Conservation (phyloP, 1,284 basidiomycete genomes). For the Mycosarcoma mackinlayi region DNA sequence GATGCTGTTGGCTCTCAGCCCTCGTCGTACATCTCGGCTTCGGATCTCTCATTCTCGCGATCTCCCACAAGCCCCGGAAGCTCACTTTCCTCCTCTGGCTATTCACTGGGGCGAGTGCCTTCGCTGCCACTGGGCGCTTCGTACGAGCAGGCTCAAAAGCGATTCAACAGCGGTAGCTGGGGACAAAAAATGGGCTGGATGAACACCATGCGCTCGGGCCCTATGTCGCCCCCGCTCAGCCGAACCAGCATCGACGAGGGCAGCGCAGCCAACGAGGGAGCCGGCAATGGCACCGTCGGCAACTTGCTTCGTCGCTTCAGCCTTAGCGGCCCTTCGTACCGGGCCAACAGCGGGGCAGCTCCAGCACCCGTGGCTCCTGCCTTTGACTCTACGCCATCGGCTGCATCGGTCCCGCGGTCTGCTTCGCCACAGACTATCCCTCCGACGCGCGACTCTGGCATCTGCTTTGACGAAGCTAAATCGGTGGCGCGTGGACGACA, state of each 20-base stretch:
- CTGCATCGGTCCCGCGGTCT: constrained; percentile 33
- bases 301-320: constrained; percentile 54
- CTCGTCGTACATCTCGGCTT: constrained; percentile 40
- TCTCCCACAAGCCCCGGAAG: constrained; percentile 35
- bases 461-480: constrained; percentile 23
- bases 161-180: constrained; percentile 55
- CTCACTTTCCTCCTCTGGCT: constrained; percentile 38
- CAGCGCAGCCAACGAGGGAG: constrained; percentile 16
- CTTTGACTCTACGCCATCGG: constrained; percentile 17
- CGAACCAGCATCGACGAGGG: constrained; percentile 41
- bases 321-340: constrained; percentile 46
- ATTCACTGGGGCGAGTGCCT: constrained; percentile 48
- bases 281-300: constrained; percentile 39
- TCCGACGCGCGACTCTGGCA: constrained; percentile 31
- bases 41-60: constrained; percentile 40
- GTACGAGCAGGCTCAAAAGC: constrained; percentile 56
- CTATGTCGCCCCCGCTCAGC: constrained; percentile 39
- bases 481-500: constrained; percentile 37
- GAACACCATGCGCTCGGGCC: constrained; percentile 40
- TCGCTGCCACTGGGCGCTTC: constrained; percentile 46
- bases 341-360: constrained; percentile 5
- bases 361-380: constrained; percentile 21
- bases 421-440: constrained; percentile 37
- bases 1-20: constrained; percentile 28
- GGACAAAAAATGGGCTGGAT: constrained; percentile 49